Conservation (phyloP, 352 stramenopile species). For the Pythium guiyangense region DNA sequence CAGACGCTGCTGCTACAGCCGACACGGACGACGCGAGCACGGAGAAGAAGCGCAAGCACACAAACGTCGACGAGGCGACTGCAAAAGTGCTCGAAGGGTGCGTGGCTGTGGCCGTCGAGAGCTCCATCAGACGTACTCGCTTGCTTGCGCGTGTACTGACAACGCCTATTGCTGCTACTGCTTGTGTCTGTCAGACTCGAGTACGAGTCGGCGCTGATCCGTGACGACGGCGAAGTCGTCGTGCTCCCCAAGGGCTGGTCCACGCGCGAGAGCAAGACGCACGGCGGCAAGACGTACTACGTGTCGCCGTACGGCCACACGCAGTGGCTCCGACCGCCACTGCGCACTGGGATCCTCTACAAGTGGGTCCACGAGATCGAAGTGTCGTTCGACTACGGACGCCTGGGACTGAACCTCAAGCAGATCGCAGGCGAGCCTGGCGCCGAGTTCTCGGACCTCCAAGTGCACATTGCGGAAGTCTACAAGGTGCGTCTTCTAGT, state of each 20-base stretch:
- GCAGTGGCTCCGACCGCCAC: conserved; percentile 73
- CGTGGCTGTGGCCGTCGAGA: conserved; percentile 1
- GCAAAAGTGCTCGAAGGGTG: conserved; percentile 56
- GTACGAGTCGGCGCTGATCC: conserved; percentile 55
- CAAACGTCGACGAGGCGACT: conserved; percentile 54
- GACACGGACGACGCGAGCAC: conserved; percentile 27
- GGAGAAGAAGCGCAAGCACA: conserved; percentile 31
- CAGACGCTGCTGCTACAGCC: conserved; percentile 28
- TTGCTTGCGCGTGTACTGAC: background rate
- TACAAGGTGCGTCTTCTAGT: conserved; percentile 53
- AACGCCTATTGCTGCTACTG: background rate
- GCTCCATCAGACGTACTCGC: no score
- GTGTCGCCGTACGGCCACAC: conserved; percentile 81
- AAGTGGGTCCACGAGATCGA: conserved; percentile 83
- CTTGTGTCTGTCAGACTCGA: conserved; percentile 21
- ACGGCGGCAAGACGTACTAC: conserved; percentile 83
- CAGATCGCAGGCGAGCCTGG: conserved; percentile 73
- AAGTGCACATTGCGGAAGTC: conserved; percentile 79
- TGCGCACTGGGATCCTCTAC: conserved; percentile 59
- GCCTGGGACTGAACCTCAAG: conserved; percentile 79
- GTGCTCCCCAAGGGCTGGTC: conserved; percentile 78
- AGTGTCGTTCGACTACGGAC: conserved; percentile 73
- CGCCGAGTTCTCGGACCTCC: conserved; percentile 62
- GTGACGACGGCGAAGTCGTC: conserved; percentile 69
- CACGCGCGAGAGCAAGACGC: conserved; percentile 75